Base-by-base conservation (phyloP, 2,329 filamentous ascomycete species). In the Parastagonospora avenae region DNA sequence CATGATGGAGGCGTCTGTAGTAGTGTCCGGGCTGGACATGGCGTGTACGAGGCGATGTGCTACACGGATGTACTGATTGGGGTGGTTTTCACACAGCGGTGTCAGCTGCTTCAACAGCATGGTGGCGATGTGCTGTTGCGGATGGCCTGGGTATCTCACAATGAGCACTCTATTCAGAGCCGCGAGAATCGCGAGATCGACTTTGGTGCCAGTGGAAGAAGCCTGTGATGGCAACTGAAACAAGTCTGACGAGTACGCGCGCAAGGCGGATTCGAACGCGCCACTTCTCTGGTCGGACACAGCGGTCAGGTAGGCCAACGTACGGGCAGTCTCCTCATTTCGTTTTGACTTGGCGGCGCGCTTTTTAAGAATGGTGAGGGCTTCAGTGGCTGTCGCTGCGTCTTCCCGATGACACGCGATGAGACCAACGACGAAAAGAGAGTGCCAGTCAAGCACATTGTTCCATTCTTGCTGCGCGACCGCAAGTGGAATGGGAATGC, bases 11-110 rank as follows among this genome's bases (percentile, higher is more conserved):
- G 83, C 62, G 74, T 84, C 69, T 78, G 88, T 88, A 19, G 88
- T 56, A 76, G 83, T 62, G 74, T 84, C 69, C 78, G 88, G 66
- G 5, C 89, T 81, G 4, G 87, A 85, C 8, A 74, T 68, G 5
- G 91, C 88, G 59, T 86, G 82, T 49, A 93, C 82, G 9, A 96
- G 82, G 65, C 89, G 85, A 77, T 88, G 93, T 1, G 90, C 90
- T 29, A 89, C 88, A 56, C 85, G 83, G 49, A 97, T 86, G 63
- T 92, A 88, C 62, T 84, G 81, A 72, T 90, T 92, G 32, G 83
- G 80, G 68, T 92, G 89, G 47, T 82, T 80, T 14, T 78, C 74
- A 72, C 90, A 94, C 43, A 89, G 79, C 0, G 85, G 82, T 45
- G 87, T 83, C 5, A 96, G 77, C 41, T 82, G 80, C 32, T 86